These are phyloP conservation scores for Coemansia sp. DNA, from an alignment of 192 early-diverging fungal species.

Conservation along the genomic window DNA sequence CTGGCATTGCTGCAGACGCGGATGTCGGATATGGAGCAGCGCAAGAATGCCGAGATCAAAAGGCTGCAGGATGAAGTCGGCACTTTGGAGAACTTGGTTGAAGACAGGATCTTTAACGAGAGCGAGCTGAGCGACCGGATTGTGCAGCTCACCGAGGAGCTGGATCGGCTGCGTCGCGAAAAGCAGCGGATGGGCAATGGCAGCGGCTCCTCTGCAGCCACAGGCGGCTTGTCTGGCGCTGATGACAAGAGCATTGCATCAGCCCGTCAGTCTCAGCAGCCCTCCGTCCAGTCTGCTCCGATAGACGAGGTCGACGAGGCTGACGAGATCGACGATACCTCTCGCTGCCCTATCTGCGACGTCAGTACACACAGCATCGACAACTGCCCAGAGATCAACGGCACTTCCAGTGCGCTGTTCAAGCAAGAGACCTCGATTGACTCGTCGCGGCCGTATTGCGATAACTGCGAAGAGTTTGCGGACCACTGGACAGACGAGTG, in stretches of 20 bases:
- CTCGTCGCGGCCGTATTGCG: constrained; percentile 57
- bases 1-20: constrained; percentile 51
- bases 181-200: constrained; percentile 4
- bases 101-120: constrained; percentile 72
- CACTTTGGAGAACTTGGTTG: constrained; percentile 63
- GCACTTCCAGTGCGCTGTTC: constrained; percentile 14
- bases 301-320: neutral
- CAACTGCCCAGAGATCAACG: constrained; percentile 47
- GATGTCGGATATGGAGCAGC: constrained; percentile 54
- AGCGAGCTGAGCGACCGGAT: constrained; percentile 66
- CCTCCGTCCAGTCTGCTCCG: neutral
- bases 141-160: constrained; percentile 51
- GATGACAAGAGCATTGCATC: neutral
- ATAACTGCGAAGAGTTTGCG: constrained; percentile 70
- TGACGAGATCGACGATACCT: constrained; percentile 26
- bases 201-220: neutral
- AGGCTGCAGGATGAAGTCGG: constrained; percentile 63
- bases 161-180: constrained; percentile 42
- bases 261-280: neutral
- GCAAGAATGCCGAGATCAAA: constrained; percentile 59
- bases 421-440: constrained; percentile 30
- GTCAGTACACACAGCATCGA: constrained; percentile 59
- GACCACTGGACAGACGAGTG: constrained; percentile 70
- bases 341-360: constrained; percentile 71
- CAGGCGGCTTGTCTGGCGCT: neutral